phyloP scores from a whole-genome alignment of 495 filamentous ascomycete genomes.

The Aspergillus nanangensis region DNA sequence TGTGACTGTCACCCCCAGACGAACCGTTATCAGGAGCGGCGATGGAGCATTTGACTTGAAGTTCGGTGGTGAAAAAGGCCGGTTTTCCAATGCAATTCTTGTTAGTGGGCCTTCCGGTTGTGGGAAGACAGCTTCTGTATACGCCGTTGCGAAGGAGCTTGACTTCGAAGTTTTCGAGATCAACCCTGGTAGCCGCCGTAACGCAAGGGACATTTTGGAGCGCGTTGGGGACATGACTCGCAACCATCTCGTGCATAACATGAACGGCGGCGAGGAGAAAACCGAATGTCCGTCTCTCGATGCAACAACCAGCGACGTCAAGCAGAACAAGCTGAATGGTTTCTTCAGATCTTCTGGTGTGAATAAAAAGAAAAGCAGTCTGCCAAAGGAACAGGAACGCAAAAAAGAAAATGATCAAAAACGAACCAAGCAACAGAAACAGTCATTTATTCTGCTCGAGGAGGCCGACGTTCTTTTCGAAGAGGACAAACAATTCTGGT shows the following conservation, averaged over 20 bases:
- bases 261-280: conserved; percentile 24
- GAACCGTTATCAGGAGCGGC: conserved; percentile 61
- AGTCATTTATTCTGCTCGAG: conserved; percentile 91
- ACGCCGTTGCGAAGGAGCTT: conserved; percentile 93
- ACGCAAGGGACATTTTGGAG: conserved; percentile 85
- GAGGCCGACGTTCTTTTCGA: conserved; percentile 93
- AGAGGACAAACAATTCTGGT: conserved; percentile 94
- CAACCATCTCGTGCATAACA: conserved; percentile 80
- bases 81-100: conserved; percentile 58
- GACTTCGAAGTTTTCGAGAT: conserved; percentile 96
- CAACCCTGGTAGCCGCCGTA: conserved; percentile 75
- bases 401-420: conserved; percentile 31
- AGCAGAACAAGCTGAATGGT: conserved; percentile 71
- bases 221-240: conserved; percentile 94
- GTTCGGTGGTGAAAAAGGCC: conserved; percentile 36
- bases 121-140: conserved; percentile 89
- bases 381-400: conserved; percentile 12
- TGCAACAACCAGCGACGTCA: conserved; percentile 46
- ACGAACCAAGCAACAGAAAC: conserved; percentile 62
- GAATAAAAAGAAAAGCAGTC: conserved; percentile 16
- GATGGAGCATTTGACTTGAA: conserved; percentile 39
- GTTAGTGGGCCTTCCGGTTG: conserved; percentile 88
- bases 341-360: conserved; percentile 65
- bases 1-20: conserved; percentile 39
- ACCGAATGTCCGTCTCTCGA: conserved; percentile 14